Base-by-base conservation (phyloP, 805 yeast genomes). In the Wickerhamomyces silvicola region DNA sequence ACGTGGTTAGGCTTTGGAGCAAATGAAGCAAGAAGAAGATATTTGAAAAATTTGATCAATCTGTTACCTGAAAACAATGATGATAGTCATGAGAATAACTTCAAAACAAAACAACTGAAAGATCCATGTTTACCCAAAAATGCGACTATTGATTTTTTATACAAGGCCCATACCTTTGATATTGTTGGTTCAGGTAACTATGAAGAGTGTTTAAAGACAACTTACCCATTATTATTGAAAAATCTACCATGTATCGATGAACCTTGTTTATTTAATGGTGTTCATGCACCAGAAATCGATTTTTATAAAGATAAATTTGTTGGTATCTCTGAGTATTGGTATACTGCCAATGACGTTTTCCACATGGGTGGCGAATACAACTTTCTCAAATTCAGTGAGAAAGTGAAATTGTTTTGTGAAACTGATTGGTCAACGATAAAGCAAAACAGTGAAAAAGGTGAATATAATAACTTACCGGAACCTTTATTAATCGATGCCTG, bases 1-100 rank as follows among this genome's bases (percentile, higher is more conserved):
- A 86, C 97, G 0, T 92, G 98, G 98, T 67, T 92, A 9, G 97
- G 97, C 1, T 92, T 85, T 59, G 98, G 98, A 10, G 97, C 97
- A 2, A 92, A 92, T 48, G 86, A 90, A 52, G 97, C 97, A 8
- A 66, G 95, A 25, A 68, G 64, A 33, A 63, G 97, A 39, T 83
- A 81, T 52, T 59, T 85, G 28, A 64, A 64, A 22, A 76, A 72
- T 29, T 52, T 82, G 32, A 65, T 81, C 11, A 56, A 64, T 35
- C 50, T 66, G 5, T 48, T 73, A 16, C 76, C 76, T 0, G 72
- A 66, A 33, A 63, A 61, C 38, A 61, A 68, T 27, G 73, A 72
- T 45, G 49, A 43, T 17, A 57, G 64, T 35, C 69, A 69, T 11
- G 74, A 72, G 33, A 66, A 63, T 32, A 72, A 65, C 30, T 65